Base-by-base conservation (phyloP, 2,329 filamentous ascomycete species). In the Penicillium hordei region DNA sequence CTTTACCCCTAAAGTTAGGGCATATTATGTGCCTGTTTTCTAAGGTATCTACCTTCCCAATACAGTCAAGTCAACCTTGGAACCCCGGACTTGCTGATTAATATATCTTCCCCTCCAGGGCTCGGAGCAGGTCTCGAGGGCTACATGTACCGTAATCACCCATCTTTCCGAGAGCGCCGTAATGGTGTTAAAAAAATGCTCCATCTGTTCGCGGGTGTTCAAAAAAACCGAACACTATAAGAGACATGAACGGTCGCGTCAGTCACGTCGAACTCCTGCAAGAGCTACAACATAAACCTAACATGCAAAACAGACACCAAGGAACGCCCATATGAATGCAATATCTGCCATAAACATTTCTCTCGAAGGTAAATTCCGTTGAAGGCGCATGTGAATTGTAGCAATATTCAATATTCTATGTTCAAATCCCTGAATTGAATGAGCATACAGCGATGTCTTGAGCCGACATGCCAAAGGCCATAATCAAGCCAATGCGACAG, bases 211-310 rank as follows among this genome's bases (percentile, higher is more conserved):
- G 61, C 78, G 81, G 60, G 79, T 78, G 60, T 83, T 83, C 72
- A 82, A 80, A 60, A 83, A 83, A 70, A 81, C 79, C 31, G 81
- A 83, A 66, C 81, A 83, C 70, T 79, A 81, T 64, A 82, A 82
- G 67, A 77, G 81, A 42, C 81, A 83, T 68, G 80, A 83, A 66
- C 76, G 81, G 65, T 83, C 81, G 56, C 81, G 81, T 83, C 72
- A 66, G 80, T 74, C 33, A 53, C 58, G n/a, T 39, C 36, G 31
- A 51, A 43, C 42, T 27, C 29, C 5, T 51, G 15, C 38, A 33
- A 34, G 25, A 49, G 21, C 21, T 38, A 13, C 34, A 39, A 42
- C n/a, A 59, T 64, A 51, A 64, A 42, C n/a, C 60, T 64, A 51
- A 64, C 52, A 27, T 38, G 6, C 48, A 38, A 34, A 25, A n/a